A percentile compares a stretch with the other conserved stretches of the same genome.
Conservation (phyloP, 257 asterid genomes). For the Capsicum chinense region DNA sequence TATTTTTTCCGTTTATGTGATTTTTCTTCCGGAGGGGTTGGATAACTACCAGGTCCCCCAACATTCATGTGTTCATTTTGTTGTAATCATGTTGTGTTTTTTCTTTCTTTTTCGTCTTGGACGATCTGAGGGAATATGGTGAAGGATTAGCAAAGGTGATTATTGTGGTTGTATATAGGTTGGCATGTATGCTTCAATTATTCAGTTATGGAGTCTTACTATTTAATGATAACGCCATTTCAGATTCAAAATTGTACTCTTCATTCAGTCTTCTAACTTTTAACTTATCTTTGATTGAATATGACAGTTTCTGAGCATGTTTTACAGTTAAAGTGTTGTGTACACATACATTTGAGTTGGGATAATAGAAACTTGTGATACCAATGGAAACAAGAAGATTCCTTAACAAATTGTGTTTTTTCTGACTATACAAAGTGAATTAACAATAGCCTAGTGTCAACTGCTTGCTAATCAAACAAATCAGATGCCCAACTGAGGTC, state of each 20-base stretch:
- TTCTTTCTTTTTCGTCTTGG: not conserved
- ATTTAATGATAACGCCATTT: not conserved
- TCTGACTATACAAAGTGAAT: no score
- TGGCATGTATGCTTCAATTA: conserved; percentile 27
- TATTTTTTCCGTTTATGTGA: not conserved
- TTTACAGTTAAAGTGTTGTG: no score
- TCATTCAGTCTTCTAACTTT: not conserved
- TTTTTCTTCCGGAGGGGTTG: not conserved
- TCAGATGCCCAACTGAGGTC: no score
- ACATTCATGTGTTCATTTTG: conserved; percentile 7
- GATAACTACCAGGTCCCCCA: not conserved
- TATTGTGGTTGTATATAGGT: conserved; percentile 29
- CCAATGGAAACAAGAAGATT: no score
- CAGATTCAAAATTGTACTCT: not conserved
- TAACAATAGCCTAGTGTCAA: no score
- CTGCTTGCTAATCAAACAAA: no score
- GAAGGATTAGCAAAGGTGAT: conserved; percentile 12
- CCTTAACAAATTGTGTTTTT: no score
- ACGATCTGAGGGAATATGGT: conserved; percentile 1
- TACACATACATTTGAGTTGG: no score
- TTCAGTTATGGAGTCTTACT: conserved; percentile 20
- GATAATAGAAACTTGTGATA: no score
- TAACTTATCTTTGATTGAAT: no score
- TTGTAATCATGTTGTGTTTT: conserved; percentile 13
- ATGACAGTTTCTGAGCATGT: no score